Evolutionary conservation across 2,329 filamentous ascomycete species (phyloP).

Genomic region (Aspergillus viridinutans): DNA sequence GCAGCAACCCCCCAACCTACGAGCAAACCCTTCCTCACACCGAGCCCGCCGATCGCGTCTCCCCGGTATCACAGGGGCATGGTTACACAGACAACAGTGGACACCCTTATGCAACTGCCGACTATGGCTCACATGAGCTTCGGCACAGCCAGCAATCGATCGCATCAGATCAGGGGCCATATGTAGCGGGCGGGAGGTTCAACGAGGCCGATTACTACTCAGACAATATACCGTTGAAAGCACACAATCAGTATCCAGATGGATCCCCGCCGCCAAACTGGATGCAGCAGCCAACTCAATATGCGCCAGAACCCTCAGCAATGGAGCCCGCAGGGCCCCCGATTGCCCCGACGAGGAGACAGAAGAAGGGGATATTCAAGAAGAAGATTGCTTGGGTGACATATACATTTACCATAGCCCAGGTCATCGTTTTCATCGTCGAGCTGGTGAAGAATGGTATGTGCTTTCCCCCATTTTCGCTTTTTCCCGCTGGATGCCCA

Average conservation of each 20-base stretch:
- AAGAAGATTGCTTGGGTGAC: slow-evolving; percentile 71
- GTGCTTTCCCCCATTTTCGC: slow-evolving; percentile 25
- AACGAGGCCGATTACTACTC: slow-evolving; percentile 35
- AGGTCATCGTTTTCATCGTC: slow-evolving; percentile 81
- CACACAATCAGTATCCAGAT: slow-evolving; percentile 33
- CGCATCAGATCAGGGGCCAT: slow-evolving; percentile 29
- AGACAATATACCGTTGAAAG: slow-evolving; percentile 41
- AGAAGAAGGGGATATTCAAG: slow-evolving; percentile 52
- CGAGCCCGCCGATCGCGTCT: slow-evolving; percentile 35
- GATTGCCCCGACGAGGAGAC: slow-evolving; percentile 19
- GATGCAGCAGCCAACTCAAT: slow-evolving; percentile 42
- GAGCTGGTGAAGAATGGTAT: slow-evolving; percentile 81
- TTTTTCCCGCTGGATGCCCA: neutral
- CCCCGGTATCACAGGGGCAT: slow-evolving; percentile 9
- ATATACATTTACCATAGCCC: slow-evolving; percentile 71
- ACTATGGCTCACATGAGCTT: slow-evolving; percentile 38
- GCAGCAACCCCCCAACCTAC: slow-evolving; percentile 29
- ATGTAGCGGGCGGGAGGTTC: slow-evolving; percentile 27
- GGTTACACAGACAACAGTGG: slow-evolving; percentile 18
- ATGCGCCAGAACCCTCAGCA: slow-evolving; percentile 51
- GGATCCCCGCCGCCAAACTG: slow-evolving; percentile 32
- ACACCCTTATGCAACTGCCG: slow-evolving; percentile 37
- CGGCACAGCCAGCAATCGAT: slow-evolving; percentile 37
- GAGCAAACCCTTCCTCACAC: slow-evolving; percentile 33
- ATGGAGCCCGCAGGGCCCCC: slow-evolving; percentile 17